Evolutionary conservation across 257 asterid species (phyloP).

Genomic region (Primulina eburnea): DNA sequence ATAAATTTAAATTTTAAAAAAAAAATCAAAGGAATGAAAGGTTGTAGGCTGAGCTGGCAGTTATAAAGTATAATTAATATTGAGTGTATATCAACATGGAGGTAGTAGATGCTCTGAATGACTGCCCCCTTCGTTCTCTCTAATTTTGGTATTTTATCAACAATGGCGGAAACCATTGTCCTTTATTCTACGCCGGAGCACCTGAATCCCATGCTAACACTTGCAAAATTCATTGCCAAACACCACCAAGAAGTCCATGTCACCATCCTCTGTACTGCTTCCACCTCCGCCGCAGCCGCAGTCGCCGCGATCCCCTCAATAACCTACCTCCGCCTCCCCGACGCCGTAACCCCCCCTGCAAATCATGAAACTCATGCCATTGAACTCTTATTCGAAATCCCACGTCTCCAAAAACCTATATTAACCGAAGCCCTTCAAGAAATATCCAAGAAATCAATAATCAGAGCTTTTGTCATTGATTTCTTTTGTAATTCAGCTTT

Average conservation of each 20-base stretch:
- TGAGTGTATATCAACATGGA: too few relatives aligned
- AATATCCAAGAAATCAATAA: conserved; percentile 25
- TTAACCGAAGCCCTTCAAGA: conserved; percentile 28
- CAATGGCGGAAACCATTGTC: conserved; percentile 12
- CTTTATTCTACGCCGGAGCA: conserved; percentile 32
- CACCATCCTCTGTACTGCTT: conserved; percentile 27
- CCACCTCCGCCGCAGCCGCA: conserved; percentile 21
- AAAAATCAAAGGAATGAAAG: too few relatives aligned
- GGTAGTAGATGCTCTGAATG: too few relatives aligned
- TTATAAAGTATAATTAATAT: too few relatives aligned
- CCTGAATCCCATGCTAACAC: conserved; percentile 23
- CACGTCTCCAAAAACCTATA: conserved; percentile 37
- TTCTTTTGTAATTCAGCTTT: conserved; percentile 36
- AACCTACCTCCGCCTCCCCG: conserved; percentile 35
- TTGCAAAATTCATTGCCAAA: background rate
- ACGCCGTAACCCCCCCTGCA: conserved; percentile 19
- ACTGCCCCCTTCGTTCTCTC: too few relatives aligned
- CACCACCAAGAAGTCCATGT: background rate
- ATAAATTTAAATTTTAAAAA: too few relatives aligned
- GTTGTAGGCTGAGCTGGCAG: too few relatives aligned
- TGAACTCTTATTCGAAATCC: conserved; percentile 34
- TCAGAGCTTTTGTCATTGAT: conserved; percentile 39
- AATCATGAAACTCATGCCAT: conserved; percentile 6
- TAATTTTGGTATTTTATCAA: too few relatives aligned
- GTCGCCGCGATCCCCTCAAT: conserved; percentile 21